Evolutionary conservation across 352 stramenopile genomes (phyloP).

Genomic region (Peronospora belbahrii): DNA sequence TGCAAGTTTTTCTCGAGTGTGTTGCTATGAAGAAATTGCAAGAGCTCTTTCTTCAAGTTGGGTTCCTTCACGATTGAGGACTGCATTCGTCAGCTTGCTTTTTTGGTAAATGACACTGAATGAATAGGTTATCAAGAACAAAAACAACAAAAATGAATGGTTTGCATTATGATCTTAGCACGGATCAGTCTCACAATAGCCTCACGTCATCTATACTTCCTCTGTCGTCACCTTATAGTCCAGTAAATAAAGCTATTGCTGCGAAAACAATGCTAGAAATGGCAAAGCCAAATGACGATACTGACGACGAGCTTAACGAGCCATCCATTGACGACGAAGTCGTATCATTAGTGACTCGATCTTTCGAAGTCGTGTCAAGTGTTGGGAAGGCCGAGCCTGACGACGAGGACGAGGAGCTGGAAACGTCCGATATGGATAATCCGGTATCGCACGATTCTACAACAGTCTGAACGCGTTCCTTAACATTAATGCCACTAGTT

Average conservation of each 20-base stretch:
- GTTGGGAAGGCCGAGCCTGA: neutral
- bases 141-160: neutral
- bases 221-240: neutral
- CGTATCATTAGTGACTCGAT: neutral
- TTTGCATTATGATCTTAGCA: neutral
- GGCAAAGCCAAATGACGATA: neutral
- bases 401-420: neutral
- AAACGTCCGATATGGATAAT: constrained; percentile 5
- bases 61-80: no score
- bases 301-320: neutral
- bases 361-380: neutral
- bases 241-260: neutral
- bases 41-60: no score
- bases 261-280: neutral
- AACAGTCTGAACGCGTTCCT: constrained; percentile 5
- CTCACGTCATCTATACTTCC: neutral
- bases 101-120: no score
- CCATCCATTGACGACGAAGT: neutral
- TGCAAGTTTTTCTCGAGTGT: no score
- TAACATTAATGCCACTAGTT: constrained; percentile 17
- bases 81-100: no score
- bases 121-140: no score
- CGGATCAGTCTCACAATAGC: neutral
- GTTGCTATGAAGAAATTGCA: no score
- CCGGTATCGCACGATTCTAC: constrained; percentile 15